Percentiles rank a stretch among this genome's conserved stretches.
Conservation (phyloP, 805 yeast species). For the Suhomyces vadensis region DNA sequence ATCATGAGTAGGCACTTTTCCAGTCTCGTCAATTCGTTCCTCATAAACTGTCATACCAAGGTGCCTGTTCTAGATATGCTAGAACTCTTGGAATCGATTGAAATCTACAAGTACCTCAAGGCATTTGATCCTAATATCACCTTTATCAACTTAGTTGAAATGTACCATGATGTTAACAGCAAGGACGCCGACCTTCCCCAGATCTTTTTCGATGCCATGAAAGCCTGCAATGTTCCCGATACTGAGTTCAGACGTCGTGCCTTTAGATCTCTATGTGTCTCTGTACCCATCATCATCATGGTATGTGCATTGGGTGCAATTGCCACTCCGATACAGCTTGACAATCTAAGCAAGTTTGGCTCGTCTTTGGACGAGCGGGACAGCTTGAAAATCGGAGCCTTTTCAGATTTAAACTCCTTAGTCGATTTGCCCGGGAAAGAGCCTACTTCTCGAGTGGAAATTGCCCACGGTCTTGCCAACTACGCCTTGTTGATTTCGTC, state of each 20-base stretch:
- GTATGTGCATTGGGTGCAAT: constrained; percentile 36
- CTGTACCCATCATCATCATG: constrained; percentile 27
- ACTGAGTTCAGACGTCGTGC: constrained; percentile 19
- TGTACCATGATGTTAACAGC: constrained; percentile 7
- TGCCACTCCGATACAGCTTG: constrained; percentile 32
- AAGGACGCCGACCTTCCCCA: constrained; percentile 13
- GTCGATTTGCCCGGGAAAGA: constrained; percentile 8
- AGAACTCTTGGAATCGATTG: constrained; percentile 30
- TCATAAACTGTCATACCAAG: constrained; percentile 34
- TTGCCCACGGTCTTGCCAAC: constrained; percentile 24
- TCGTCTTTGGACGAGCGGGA: constrained; percentile 30
- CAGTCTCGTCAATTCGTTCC: constrained; percentile 27
- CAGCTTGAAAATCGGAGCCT: constrained; percentile 21
- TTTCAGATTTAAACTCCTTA: constrained; percentile 12
- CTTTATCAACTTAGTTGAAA: constrained; percentile 18
- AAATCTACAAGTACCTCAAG: constrained; percentile 23
- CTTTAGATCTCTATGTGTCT: constrained; percentile 20
- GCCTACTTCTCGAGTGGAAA: constrained; percentile 20
- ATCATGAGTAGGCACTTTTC: constrained; percentile 19
- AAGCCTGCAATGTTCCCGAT: constrained; percentile 17
- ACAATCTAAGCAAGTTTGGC: constrained; percentile 30
- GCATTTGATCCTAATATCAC: constrained; percentile 20
- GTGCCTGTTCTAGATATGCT: constrained; percentile 33
- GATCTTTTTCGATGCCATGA: constrained; percentile 16
- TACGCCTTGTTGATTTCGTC: constrained; percentile 23